Base-by-base conservation (phyloP, 2,329 filamentous ascomycete species). In the Aspergillus thermomutatus region DNA sequence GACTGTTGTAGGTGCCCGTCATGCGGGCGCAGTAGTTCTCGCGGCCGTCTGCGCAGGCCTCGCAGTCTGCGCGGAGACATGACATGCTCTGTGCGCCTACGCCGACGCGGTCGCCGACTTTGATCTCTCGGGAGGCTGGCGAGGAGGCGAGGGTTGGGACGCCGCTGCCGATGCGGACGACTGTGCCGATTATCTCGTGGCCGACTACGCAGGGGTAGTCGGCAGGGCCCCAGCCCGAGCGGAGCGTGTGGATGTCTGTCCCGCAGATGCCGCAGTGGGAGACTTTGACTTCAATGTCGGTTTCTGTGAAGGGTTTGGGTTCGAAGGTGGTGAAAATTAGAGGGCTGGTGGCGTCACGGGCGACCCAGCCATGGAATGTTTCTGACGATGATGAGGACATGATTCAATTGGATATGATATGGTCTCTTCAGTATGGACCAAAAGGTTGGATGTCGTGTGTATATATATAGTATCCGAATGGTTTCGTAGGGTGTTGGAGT, bases 261-360 rank as follows among this genome's bases (percentile, higher is more conserved):
- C 84, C 86, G 69, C 86, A 89, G 64, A 89, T 82, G 50, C 86
- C 86, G 65, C 85, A 88, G 74, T 88, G 85, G 3, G 83, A 82
- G 60, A 89, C 75, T 66, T 83, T 78, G 63, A 89, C 86, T 66
- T 89, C 86, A 53, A 89, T 75, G 60, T 89, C 86, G n/a, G 78
- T 82, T 65, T 87, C 83, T 21, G 83, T 79, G 57, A 74, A 78
- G 10, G 73, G 69, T 54, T 78, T 78, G 2, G 76, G 74, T 9
- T 65, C 63, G 65, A 73, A 79, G 21, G 64, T 65, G 40, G 68
- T 71, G 63, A 66, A 72, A 26, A 62, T 67, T 21, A 76, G 62
- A 5, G 54, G 69, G 31, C 60, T 67, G 43, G 64, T 73, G 48
- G 72, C 66, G 41, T 71, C 64, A 49, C 70, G 67, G 55, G 74